Percentiles rank a stretch among this genome's conserved stretches.
Evolutionary conservation across 495 filamentous ascomycete genomes (phyloP).

Genomic region (Talaromyces stipitatus): DNA sequence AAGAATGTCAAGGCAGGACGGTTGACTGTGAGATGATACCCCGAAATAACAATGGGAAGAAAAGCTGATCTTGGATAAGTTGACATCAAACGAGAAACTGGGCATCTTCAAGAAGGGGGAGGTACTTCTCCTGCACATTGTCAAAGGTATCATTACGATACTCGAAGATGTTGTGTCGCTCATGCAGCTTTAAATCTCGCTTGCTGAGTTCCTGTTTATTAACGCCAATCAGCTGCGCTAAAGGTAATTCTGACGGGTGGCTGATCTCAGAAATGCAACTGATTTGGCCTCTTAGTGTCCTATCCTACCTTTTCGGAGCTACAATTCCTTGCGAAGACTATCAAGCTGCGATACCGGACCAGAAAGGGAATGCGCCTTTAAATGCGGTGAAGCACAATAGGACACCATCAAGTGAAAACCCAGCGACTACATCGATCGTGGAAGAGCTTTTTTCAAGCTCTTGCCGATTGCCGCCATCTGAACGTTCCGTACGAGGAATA

Average conservation of each 20-base stretch:
- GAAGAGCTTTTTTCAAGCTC: neutral
- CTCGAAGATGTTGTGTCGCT: too few relatives aligned
- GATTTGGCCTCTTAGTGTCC: conserved; percentile 38
- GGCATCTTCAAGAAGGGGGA: conserved; percentile 73
- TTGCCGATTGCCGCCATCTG: neutral
- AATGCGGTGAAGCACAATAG: neutral
- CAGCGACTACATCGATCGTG: neutral
- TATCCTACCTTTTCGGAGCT: conserved; percentile 64
- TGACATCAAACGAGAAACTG: conserved; percentile 32
- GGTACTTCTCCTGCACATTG: too few relatives aligned
- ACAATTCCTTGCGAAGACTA: conserved; percentile 42
- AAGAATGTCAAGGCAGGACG: conserved; percentile 54
- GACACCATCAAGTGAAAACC: neutral
- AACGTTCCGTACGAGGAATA: neutral
- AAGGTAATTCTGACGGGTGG: conserved; percentile 23
- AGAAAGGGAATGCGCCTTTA: neutral
- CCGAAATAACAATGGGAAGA: neutral
- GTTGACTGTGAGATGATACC: conserved; percentile 44
- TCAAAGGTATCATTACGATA: too few relatives aligned
- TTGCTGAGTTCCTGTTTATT: too few relatives aligned
- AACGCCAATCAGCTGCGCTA: conserved; percentile 41
- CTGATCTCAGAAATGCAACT: conserved; percentile 2
- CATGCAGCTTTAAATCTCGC: too few relatives aligned
- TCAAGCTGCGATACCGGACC: neutral
- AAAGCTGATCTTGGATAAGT: conserved; percentile 33